These are phyloP conservation scores for Yarrowia yakushimensis DNA, from an alignment of 805 yeast genomes.

Conservation along the genomic window DNA sequence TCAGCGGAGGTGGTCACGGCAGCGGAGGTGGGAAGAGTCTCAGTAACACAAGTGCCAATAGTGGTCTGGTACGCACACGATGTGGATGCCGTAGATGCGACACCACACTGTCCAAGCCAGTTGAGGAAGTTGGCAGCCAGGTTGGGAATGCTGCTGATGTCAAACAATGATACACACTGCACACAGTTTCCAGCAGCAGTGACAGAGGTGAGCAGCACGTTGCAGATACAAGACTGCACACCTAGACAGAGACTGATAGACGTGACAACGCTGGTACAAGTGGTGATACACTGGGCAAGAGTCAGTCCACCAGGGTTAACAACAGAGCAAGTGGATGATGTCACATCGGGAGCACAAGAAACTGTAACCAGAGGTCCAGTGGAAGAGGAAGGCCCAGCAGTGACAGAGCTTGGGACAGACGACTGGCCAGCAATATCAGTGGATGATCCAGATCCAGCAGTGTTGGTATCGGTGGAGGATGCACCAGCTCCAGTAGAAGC, in stretches of 20 bases:
- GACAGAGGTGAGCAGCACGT: not conserved
- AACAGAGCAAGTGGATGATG: slow-evolving; percentile 1
- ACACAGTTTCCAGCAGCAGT: slow-evolving; percentile 1
- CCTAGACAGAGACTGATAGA: slow-evolving; percentile 1
- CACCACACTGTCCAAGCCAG: not conserved
- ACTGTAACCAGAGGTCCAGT: not conserved
- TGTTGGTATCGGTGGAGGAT: no score
- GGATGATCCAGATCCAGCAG: no score
- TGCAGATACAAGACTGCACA: slow-evolving; percentile 4
- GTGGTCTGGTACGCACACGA: slow-evolving; percentile 2
- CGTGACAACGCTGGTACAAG: not conserved
- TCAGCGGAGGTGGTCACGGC: not conserved
- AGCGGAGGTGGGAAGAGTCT: not conserved
- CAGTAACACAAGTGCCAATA: not conserved
- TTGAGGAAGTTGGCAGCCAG: slow-evolving; percentile 15
- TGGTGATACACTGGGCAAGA: slow-evolving; percentile 7
- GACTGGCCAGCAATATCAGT: not conserved
- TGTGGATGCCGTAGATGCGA: not conserved
- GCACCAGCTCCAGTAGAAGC: no score
- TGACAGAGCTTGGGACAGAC: not conserved
- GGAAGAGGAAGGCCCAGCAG: not conserved
- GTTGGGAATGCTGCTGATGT: not conserved
- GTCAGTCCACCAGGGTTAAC: not conserved
- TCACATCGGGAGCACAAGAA: not conserved
- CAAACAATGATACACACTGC: slow-evolving; percentile 1